Conservation (phyloP, 1,139 yeast genomes). For the Scheffersomyces quercinus region DNA sequence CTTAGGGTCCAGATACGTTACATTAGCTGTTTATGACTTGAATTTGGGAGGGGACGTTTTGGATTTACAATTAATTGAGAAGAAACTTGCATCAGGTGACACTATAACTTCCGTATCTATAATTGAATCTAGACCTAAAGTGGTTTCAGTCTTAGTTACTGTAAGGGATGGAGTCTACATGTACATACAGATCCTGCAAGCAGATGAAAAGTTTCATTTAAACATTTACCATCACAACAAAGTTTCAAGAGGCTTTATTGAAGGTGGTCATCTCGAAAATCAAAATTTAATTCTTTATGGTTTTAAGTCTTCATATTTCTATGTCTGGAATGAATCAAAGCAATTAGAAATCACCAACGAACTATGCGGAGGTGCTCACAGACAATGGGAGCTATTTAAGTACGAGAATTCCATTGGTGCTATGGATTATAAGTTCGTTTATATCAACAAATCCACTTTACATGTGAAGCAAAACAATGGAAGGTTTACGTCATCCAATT, state of each 20-base stretch:
- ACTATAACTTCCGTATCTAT: slow-evolving; percentile 61
- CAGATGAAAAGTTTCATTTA: slow-evolving; percentile 14
- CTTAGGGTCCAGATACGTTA: slow-evolving; percentile 73
- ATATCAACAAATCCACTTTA: slow-evolving; percentile 56
- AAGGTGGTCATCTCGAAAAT: slow-evolving; percentile 57
- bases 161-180: slow-evolving; percentile 68
- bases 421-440: slow-evolving; percentile 37
- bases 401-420: slow-evolving; percentile 4
- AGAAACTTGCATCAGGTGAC: slow-evolving; percentile 69
- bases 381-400: slow-evolving; percentile 66
- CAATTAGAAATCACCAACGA: slow-evolving; percentile 71
- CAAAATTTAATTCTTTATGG: slow-evolving; percentile 71
- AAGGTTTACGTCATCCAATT: slow-evolving; percentile 16
- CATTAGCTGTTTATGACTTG: slow-evolving; percentile 58
- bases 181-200: slow-evolving; percentile 23
- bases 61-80: slow-evolving; percentile 35
- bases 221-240: slow-evolving; percentile 58
- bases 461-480: slow-evolving; percentile 25
- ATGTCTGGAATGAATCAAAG: slow-evolving; percentile 78
- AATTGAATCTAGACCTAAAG: slow-evolving; percentile 22
- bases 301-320: slow-evolving; percentile 76
- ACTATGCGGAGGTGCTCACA: slow-evolving; percentile 90
- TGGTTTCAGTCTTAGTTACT: slow-evolving; percentile 41
- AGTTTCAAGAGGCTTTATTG: slow-evolving; percentile 73
- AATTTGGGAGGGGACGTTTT: slow-evolving; percentile 16